Base-by-base conservation (phyloP, 1,284 basidiomycete genomes). In the Tylopilus orsonianus region DNA sequence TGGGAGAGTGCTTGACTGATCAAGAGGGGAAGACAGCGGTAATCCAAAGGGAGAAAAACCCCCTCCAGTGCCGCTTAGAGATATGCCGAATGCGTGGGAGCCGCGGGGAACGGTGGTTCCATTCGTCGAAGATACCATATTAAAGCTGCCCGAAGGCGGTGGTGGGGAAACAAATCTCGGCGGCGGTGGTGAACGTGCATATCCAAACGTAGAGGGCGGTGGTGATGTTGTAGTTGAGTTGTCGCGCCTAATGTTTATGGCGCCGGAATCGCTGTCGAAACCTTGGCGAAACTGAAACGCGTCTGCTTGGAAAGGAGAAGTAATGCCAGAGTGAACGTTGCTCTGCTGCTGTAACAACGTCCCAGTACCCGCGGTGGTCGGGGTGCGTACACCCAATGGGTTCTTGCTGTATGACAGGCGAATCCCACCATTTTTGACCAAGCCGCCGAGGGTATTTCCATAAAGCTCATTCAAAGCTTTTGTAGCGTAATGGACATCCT, bases 331-430 rank as follows among this genome's bases (percentile, higher is more conserved):
- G 35, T 57, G 62, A 50, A 48, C 54, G 43, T 52, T 65, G 54
- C 70, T 71, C 41, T 73, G 59, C 12, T 81, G 81, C 54, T 81
- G 80, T 54, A 83, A 75, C 12, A 73, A 70, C 16, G 75, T 59
- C 8, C 75, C 74, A 39, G 67, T 72, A 34, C 72, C 68, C 14
- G 78, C 76, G 54, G 79, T 82, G n/a, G 84, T 86, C 5, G 87
- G 85, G 9, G 86, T 89, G 37, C 87, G 83, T 38, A 90, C 87
- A 36, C 93, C 93, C 13, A 96, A 77, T 12, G 93, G 93, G 63
- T 96, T 95, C 78, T 96, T 96, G 70, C 92, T 95, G 69, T 96
- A 99, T 14, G 93, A 96, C 49, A 99, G 73, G 30, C 96, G 87
- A 52, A 99, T 97, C 5, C 94, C 93, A 32, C 90, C 91, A 50